Percentiles rank a stretch among this genome's conserved stretches.
Evolutionary conservation across 2,329 filamentous ascomycete genomes (phyloP).

Genomic region (Pestalotiopsis sp.): DNA sequence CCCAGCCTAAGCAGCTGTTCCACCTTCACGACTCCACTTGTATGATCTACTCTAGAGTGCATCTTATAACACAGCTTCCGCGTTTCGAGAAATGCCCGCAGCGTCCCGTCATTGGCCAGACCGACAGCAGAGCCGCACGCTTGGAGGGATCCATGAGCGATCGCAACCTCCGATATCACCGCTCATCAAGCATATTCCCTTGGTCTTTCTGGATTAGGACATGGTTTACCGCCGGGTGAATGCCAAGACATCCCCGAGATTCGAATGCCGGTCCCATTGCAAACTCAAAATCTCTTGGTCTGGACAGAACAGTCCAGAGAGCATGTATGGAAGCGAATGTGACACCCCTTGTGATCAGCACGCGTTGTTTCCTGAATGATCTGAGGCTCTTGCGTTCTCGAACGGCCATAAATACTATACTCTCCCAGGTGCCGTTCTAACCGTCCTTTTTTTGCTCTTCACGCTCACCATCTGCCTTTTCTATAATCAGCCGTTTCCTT

Average conservation of each 20-base stretch:
- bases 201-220: neutral
- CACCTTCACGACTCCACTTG: neutral
- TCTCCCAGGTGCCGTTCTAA: slow-evolving; percentile 3
- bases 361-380: neutral
- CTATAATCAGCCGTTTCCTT: neutral
- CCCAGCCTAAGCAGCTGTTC: neutral
- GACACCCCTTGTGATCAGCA: slow-evolving; percentile 1
- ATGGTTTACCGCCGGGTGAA: neutral
- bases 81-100: slow-evolving; percentile 6
- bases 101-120: neutral
- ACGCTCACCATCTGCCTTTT: neutral
- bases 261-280: neutral
- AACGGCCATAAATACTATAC: slow-evolving; percentile 11
- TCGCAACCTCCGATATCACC: neutral
- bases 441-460: neutral
- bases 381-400: neutral
- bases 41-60: slow-evolving; percentile 10
- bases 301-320: neutral
- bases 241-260: neutral
- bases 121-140: neutral
- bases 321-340: neutral
- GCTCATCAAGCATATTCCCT: neutral
- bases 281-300: neutral
- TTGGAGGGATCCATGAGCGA: neutral
- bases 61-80: slow-evolving; percentile 12